phyloP scores from a whole-genome alignment of 805 yeast genomes.

The Grigorovia humatica region DNA sequence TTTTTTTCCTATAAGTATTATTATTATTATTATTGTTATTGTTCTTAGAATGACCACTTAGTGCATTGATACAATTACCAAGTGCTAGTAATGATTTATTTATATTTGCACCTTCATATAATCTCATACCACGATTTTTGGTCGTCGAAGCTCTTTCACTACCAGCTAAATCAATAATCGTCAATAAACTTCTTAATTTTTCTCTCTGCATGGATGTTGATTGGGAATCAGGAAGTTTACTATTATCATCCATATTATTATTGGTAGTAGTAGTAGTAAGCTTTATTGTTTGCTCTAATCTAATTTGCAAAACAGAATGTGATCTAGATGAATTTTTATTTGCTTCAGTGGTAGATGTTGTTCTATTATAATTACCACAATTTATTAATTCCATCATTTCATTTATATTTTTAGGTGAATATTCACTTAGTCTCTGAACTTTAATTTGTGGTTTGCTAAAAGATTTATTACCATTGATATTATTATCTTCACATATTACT shows the following conservation, averaged over 20 bases:
- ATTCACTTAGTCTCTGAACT: constrained; percentile 61
- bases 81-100: constrained; percentile 79
- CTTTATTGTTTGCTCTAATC: constrained; percentile 44
- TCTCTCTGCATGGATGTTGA: constrained; percentile 36
- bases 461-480: constrained; percentile 22
- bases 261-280: constrained; percentile 19
- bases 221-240: no score
- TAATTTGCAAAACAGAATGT: constrained; percentile 84
- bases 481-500: constrained; percentile 61
- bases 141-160: constrained; percentile 92
- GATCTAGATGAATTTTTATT: constrained; percentile 86
- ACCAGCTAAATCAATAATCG: constrained; percentile 89
- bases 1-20: constrained; percentile 25
- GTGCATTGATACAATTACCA: constrained; percentile 89
- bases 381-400: constrained; percentile 73
- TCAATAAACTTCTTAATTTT: constrained; percentile 61
- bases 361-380: constrained; percentile 63
- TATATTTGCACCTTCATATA: constrained; percentile 89
- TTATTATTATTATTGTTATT: constrained; percentile 14
- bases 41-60: constrained; percentile 55
- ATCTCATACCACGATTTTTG: constrained; percentile 66
- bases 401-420: constrained; percentile 49
- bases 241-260: not conserved
- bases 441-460: constrained; percentile 31
- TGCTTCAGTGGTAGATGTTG: constrained; percentile 83